Evolutionary conservation across 352 stramenopile genomes (phyloP), one percentile per base, ranked within the genome.

Genomic region (Discostella stelligera): DNA sequence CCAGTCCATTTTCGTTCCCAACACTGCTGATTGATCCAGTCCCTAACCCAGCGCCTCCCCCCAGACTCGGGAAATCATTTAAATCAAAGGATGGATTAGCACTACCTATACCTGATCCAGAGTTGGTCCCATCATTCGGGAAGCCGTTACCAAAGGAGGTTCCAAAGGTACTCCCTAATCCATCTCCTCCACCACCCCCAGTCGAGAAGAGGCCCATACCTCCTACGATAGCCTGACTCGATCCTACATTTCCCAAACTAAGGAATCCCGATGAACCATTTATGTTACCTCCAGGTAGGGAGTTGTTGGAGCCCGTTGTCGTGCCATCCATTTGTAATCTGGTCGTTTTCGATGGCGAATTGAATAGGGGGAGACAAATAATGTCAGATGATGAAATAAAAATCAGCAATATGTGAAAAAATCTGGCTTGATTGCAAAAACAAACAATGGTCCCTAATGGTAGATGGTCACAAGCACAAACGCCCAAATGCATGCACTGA

Each of bases 61-160:
- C 78, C 48, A 92, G 72, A 74, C 73, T 90, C 50, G 87, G 87
- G 88, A 92, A 92, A 75, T 92, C 87, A 67, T 78, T 91, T 41
- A 92, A 80, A 73, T 92, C 87, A 73, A 92, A 91, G 3, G 83
- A 72, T 37, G 73, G 64, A 32, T 71, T 74, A 14, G 62, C 73
- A 67, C 56, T 70, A 25, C 56, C 64, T 20, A 25, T 41, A 49
- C n/a, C 41, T 50, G 32, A 39, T 52, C 32, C 49, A 48, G 32
- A 39, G 41, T 25, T 23, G 14, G 62, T 30, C 14, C 20, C 39
- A 13, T 77, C 60, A 32, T 64, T 73, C 30, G 67, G 73, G 56
- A 76, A 77, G 32, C 66, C 74, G 41, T 76, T 77, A 18, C 52
- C 66, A 25, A 81, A 60, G 25, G 66, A 62, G 27, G 48, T 66